Evolutionary conservation across 352 stramenopile species (phyloP).

Genomic region (Lagenidium giganteum): DNA sequence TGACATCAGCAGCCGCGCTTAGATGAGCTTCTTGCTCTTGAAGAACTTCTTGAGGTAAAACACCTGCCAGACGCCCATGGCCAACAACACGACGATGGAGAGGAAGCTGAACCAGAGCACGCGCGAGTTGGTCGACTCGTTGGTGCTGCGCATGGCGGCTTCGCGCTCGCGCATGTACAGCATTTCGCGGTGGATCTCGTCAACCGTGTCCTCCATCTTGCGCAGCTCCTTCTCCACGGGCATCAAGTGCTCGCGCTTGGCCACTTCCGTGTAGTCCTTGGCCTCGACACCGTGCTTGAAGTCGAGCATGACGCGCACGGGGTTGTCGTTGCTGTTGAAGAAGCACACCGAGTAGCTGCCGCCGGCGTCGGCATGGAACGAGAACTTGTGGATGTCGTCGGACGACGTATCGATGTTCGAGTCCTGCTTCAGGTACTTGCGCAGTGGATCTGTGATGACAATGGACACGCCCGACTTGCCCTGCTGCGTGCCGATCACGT

Average conservation of each 20-base stretch:
- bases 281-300: constrained; percentile 86
- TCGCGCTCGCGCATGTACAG: constrained; percentile 88
- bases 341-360: constrained; percentile 82
- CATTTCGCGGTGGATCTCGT: constrained; percentile 88
- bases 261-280: constrained; percentile 87
- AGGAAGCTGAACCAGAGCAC: constrained; percentile 90
- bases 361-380: constrained; percentile 63
- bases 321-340: constrained; percentile 72
- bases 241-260: constrained; percentile 87
- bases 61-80: constrained; percentile 85
- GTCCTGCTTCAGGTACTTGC: constrained; percentile 82
- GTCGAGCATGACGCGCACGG: constrained; percentile 73
- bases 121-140: constrained; percentile 86
- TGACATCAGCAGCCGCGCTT: constrained; percentile 8
- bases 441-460: constrained; percentile 64
- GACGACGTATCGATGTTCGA: constrained; percentile 76
- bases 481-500: constrained; percentile 58
- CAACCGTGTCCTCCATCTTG: constrained; percentile 87
- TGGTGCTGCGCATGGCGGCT: constrained; percentile 83
- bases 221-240: constrained; percentile 84
- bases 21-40: constrained; percentile 92
- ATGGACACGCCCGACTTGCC: constrained; percentile 69
- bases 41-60: constrained; percentile 91
- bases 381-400: constrained; percentile 81
- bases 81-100: constrained; percentile 80